Evolutionary conservation across 2,329 filamentous ascomycete genomes (phyloP).

Genomic region (Clarireedia paspali): DNA sequence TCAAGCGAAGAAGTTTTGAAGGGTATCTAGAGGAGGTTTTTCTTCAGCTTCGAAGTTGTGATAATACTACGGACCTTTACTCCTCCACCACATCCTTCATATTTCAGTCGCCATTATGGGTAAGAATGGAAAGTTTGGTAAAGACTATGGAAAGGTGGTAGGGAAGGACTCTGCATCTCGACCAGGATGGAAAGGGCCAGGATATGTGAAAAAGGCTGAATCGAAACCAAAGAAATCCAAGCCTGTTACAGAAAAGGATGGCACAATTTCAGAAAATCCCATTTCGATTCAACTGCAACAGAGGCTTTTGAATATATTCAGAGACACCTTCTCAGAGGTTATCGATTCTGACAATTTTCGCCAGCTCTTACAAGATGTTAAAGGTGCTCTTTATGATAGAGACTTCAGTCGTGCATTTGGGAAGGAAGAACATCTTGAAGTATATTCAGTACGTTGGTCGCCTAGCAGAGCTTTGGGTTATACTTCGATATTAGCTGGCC

Average conservation of each 20-base stretch:
- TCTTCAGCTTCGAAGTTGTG: background rate
- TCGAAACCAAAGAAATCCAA: conserved; percentile 8
- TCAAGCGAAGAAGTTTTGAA: background rate
- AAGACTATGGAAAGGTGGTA: conserved; percentile 22
- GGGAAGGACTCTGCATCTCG: conserved; percentile 17
- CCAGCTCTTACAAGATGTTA: conserved; percentile 68
- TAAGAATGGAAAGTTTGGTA: conserved; percentile 20
- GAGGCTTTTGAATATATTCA: conserved; percentile 65
- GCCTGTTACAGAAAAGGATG: conserved; percentile 5
- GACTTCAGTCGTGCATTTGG: conserved; percentile 80
- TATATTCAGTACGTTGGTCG: conserved; percentile 88
- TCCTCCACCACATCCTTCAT: background rate
- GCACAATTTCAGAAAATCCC: conserved; percentile 4
- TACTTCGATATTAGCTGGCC: conserved; percentile 37
- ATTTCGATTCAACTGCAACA: conserved; percentile 54
- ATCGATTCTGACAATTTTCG: conserved; percentile 42
- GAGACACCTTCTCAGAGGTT: conserved; percentile 49
- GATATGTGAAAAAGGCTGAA: conserved; percentile 20
- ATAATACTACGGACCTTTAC: background rate
- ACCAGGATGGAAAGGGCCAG: conserved; percentile 25
- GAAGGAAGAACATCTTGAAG: conserved; percentile 60
- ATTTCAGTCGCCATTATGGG: conserved; percentile 16
- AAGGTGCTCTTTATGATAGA: conserved; percentile 75
- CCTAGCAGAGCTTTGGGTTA: conserved; percentile 80
- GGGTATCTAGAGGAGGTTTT: background rate